Evolutionary conservation across 192 early-diverging fungal genomes (phyloP), one percentile per base, ranked within the genome.

Genomic region (Coemansia sp.): DNA sequence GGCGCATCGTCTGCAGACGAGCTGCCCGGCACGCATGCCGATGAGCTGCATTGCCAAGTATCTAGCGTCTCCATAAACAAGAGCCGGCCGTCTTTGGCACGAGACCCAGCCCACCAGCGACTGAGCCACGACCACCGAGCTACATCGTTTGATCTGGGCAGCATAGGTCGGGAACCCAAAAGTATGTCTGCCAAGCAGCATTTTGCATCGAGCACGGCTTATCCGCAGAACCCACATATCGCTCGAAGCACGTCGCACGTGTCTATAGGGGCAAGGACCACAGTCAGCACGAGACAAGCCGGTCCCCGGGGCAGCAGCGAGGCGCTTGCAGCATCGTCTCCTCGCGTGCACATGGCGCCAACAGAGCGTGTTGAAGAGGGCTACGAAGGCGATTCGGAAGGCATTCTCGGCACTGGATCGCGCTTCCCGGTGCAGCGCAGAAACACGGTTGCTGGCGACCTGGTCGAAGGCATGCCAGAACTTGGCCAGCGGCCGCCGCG

Each of bases 371-470:
- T 29, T 5, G 78, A 81, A 30, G 70, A 72, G 34, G 78, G 78
- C n/a, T 81, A 81, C 61, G 73, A 81, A 14, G 78, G 78, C 50
- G 75, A 82, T 63, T 69, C 68, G 22, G 80, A 82, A 56, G 80
- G 63, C 7, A 31, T 71, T 14, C 17, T 77, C 33, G 38, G 58
- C 48, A 31, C 55, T 12, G 61, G 69, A 4, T n/a, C 22, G 60
- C 74, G 59, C 40, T 29, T 65, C 14, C 71, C 67, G 3, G 66
- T 82, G 68, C 75, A 74, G 63, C 71, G 80, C 17, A 67, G 80
- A 48, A 82, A 82, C 68, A 82, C 80, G 12, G 75, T 82, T 40
- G 75, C 80, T 18, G 75, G 80, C 61, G 80, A 82, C 61, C 73
- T 71, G 65, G 48, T 77, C 0, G 69, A 69, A 12, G 67, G 64